Percentiles rank a stretch among this genome's conserved stretches.
Conservation (phyloP, 345 rosid genomes). For the Dipteronia dyeriana region DNA sequence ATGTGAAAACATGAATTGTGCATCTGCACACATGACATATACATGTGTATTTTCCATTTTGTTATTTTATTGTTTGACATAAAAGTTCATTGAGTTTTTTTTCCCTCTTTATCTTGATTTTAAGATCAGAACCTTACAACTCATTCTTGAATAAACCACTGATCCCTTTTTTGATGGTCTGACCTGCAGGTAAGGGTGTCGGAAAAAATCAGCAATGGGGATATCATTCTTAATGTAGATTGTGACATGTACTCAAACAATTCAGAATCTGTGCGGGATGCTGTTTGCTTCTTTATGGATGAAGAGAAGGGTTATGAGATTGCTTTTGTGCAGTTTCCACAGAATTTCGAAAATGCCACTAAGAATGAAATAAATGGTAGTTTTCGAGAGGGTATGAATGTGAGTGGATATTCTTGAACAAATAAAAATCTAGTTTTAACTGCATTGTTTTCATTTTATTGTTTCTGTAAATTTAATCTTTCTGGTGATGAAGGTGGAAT, state of each 20-base stretch:
- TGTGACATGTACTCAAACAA: constrained; percentile 58
- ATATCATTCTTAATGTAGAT: constrained; percentile 41
- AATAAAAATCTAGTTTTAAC: no score
- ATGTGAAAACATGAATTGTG: no score
- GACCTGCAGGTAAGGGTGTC: constrained; percentile 49
- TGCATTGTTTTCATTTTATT: not conserved
- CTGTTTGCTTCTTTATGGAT: constrained; percentile 55
- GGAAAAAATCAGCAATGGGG: constrained; percentile 42
- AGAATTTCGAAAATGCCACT: constrained; percentile 33
- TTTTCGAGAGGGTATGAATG: no score
- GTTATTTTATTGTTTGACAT: no score
- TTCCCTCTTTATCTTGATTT: no score
- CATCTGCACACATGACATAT: no score
- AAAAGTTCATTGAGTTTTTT: no score
- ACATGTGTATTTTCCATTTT: no score
- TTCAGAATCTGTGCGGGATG: constrained; percentile 40
- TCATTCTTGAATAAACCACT: no score
- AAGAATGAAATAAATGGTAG: constrained; percentile 26
- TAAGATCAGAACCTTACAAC: no score
- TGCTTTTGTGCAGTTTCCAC: constrained; percentile 45
- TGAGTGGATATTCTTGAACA: no score
- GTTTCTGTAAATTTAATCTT: not conserved
- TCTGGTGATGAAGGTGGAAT: constrained; percentile 28
- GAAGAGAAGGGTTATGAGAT: constrained; percentile 39
- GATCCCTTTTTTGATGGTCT: no score